These are phyloP conservation scores for Hymenoscyphus repandus DNA, from an alignment of 2,329 filamentous ascomycete genomes.

Conservation along the genomic window DNA sequence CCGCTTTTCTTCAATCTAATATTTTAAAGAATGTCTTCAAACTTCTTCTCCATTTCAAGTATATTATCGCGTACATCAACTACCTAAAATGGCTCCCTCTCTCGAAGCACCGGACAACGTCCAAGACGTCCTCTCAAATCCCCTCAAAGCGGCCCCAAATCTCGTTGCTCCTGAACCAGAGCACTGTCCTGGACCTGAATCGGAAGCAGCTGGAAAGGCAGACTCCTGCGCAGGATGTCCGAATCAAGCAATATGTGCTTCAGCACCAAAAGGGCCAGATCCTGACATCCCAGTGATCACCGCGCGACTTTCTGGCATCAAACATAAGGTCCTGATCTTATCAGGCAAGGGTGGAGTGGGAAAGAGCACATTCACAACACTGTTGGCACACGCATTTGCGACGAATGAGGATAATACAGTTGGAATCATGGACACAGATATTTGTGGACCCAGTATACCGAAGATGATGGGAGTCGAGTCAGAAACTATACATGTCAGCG, in stretches of 20 bases:
- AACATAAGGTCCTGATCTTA: constrained; percentile 86
- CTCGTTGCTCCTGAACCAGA: constrained; percentile 94
- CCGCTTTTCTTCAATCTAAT: neutral
- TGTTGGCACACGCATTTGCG: constrained; percentile 86
- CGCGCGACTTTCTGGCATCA: constrained; percentile 71
- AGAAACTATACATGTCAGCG: constrained; percentile 89
- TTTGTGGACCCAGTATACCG: constrained; percentile 91
- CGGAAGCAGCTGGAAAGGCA: constrained; percentile 60
- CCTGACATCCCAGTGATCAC: constrained; percentile 89
- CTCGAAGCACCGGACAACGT: constrained; percentile 67
- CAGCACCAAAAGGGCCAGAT: constrained; percentile 90
- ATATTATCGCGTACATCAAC: neutral
- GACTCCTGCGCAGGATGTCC: constrained; percentile 93
- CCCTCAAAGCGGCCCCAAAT: constrained; percentile 71
- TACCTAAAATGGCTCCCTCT: constrained; percentile 65
- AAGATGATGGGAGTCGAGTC: constrained; percentile 98
- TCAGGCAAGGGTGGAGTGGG: constrained; percentile 96
- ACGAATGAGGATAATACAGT: constrained; percentile 72
- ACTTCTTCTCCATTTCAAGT: neutral
- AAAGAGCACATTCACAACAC: constrained; percentile 87
- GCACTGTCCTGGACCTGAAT: constrained; percentile 90
- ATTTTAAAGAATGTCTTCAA: neutral
- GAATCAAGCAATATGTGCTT: constrained; percentile 92
- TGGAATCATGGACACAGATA: constrained; percentile 97
- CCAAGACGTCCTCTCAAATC: constrained; percentile 68